phyloP scores from a whole-genome alignment of 208 protist genomes.

The Blechomonas ayalai region DNA sequence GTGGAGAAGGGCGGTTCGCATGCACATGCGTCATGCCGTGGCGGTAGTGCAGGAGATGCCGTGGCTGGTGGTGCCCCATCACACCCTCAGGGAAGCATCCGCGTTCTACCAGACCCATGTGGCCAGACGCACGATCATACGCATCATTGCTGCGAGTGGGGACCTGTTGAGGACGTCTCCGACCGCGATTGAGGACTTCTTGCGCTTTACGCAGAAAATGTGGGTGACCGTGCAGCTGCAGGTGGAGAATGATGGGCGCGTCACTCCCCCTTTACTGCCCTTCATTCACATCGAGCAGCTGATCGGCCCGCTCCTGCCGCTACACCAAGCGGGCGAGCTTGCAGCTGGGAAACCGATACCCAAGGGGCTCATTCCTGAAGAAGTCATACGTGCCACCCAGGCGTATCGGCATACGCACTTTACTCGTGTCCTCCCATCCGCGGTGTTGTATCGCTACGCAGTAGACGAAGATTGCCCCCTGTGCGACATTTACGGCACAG shows the following conservation, averaged over 20 bases:
- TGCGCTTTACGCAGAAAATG: conserved; percentile 17
- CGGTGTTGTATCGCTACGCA: conserved; percentile 40
- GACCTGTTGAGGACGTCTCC: not conserved
- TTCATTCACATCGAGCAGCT: conserved; percentile 12
- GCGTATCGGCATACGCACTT: conserved; percentile 11
- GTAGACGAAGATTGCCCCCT: conserved; percentile 15
- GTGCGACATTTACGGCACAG: conserved; percentile 23
- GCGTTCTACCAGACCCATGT: conserved; percentile 15
- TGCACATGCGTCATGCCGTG: conserved; percentile 17
- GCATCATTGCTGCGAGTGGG: conserved; percentile 9
- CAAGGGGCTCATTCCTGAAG: not conserved
- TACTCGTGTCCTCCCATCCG: conserved; percentile 18
- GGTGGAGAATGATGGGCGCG: conserved; percentile 5
- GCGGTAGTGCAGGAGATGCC: conserved; percentile 15
- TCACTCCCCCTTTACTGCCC: conserved; percentile 14
- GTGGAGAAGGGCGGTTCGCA: conserved; percentile 1
- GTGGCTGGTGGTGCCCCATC: conserved; percentile 19
- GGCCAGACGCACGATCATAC: conserved; percentile 17
- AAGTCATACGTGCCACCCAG: not conserved
- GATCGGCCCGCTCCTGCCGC: conserved; percentile 3
- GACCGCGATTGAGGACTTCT: conserved; percentile 6
- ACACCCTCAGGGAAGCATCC: conserved; percentile 13
- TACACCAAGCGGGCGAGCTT: not conserved
- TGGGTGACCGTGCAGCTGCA: conserved; percentile 17
- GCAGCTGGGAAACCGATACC: not conserved